phyloP scores from a whole-genome alignment of 164 flowering plant species.

The Brasenia schreberi region DNA sequence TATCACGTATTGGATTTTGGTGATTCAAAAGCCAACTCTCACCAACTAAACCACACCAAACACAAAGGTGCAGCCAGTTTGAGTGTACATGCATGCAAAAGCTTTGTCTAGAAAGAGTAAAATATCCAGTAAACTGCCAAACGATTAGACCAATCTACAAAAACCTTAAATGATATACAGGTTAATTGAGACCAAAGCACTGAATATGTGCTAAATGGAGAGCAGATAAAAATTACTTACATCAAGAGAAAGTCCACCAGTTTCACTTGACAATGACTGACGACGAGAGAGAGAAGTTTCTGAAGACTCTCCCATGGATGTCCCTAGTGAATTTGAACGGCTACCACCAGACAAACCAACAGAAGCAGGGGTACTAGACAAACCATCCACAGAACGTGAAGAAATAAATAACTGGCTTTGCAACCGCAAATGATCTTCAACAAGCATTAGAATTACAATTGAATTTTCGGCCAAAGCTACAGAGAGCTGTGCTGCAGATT shows the following conservation, averaged over 20 bases:
- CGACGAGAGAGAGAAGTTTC: constrained; percentile 28
- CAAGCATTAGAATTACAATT: constrained; percentile 94
- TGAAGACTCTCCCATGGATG: constrained; percentile 27
- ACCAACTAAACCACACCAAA: too few relatives aligned
- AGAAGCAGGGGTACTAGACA: constrained; percentile 50
- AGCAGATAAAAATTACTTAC: constrained; percentile 31
- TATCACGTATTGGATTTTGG: too few relatives aligned
- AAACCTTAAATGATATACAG: background rate
- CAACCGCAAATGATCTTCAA: constrained; percentile 92
- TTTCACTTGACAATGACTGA: constrained; percentile 34
- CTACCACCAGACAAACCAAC: constrained; percentile 29
- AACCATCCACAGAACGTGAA: constrained; percentile 25
- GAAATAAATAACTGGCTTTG: constrained; percentile 70
- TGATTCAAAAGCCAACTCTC: too few relatives aligned
- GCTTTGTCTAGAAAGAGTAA: background rate
- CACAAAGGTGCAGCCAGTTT: too few relatives aligned
- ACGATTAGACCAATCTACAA: too few relatives aligned
- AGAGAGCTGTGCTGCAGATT: constrained; percentile 94
- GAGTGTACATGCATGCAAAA: too few relatives aligned
- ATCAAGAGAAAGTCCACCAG: constrained; percentile 79
- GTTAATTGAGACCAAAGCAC: background rate
- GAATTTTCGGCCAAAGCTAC: constrained; percentile 98
- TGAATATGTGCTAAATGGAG: background rate
- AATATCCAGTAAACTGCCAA: background rate
- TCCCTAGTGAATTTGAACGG: constrained; percentile 23